A percentile compares a stretch with the other conserved stretches of the same genome.
phyloP scores from a whole-genome alignment of 208 protist species.

The Phytomonas francai region DNA sequence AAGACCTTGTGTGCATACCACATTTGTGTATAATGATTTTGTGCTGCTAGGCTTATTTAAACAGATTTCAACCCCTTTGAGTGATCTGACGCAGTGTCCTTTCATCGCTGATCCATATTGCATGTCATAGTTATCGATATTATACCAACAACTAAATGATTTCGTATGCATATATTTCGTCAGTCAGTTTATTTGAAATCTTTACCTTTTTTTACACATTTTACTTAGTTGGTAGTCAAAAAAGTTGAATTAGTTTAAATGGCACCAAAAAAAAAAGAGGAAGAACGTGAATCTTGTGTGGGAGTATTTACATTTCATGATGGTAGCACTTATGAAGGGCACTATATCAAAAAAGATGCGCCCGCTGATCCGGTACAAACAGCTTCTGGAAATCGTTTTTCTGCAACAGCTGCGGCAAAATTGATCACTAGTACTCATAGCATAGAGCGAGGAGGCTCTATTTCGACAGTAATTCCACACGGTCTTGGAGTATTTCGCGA shows the following conservation, averaged over 20 bases:
- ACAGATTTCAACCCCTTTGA: neutral
- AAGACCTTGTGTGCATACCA: slow-evolving; percentile 4
- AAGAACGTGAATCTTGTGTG: slow-evolving; percentile 41
- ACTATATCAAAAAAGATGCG: slow-evolving; percentile 21
- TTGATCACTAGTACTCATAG: neutral
- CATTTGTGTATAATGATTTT: slow-evolving; percentile 1
- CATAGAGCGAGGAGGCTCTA: neutral
- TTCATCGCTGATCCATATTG: neutral
- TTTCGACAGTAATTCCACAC: slow-evolving; percentile 13
- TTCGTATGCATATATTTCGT: neutral
- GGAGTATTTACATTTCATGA: slow-evolving; percentile 49
- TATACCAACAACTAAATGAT: neutral
- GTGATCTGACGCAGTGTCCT: neutral
- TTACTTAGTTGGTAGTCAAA: neutral
- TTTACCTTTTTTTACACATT: neutral
- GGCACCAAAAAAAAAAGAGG: slow-evolving; percentile 66
- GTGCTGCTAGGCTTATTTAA: neutral
- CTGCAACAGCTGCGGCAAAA: slow-evolving; percentile 10
- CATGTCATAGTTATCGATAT: neutral
- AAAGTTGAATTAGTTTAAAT: slow-evolving; percentile 15
- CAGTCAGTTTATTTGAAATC: neutral
- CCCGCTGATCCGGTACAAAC: slow-evolving; percentile 7
- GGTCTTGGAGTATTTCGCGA: slow-evolving; percentile 30
- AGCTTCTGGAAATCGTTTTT: slow-evolving; percentile 4
- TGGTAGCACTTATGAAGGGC: slow-evolving; percentile 66